phyloP scores from a whole-genome alignment of 306 rosid genomes.

The Potentilla sterilis region DNA sequence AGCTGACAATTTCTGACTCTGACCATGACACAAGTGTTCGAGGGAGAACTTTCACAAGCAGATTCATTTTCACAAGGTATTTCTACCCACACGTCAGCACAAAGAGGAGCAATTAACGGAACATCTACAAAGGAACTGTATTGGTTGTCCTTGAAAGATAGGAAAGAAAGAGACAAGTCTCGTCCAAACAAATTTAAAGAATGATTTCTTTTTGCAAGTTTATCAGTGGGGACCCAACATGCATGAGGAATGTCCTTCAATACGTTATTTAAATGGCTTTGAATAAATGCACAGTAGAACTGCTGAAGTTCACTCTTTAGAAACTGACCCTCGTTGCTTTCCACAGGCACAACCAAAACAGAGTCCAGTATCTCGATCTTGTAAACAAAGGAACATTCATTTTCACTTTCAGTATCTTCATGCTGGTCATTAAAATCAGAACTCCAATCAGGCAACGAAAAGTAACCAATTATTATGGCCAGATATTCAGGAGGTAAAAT shows the following conservation, averaged over 20 bases:
- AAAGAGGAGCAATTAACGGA: constrained; percentile 55
- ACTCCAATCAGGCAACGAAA: constrained; percentile 76
- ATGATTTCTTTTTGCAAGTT: constrained; percentile 54
- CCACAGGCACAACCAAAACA: constrained; percentile 63
- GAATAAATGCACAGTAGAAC: constrained; percentile 52
- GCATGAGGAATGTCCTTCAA: constrained; percentile 56
- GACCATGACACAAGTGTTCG: constrained; percentile 52
- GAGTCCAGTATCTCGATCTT: constrained; percentile 88
- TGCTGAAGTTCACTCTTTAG: constrained; percentile 63
- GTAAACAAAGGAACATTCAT: constrained; percentile 44
- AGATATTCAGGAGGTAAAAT: constrained; percentile 83
- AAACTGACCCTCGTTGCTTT: constrained; percentile 59
- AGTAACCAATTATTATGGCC: constrained; percentile 83
- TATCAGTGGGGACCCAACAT: constrained; percentile 48
- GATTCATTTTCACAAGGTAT: constrained; percentile 51
- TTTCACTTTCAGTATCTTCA: constrained; percentile 34
- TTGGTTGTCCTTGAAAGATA: constrained; percentile 46
- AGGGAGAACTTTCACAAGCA: constrained; percentile 31
- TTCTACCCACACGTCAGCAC: constrained; percentile 86
- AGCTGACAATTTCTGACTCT: constrained; percentile 60
- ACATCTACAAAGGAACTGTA: constrained; percentile 30
- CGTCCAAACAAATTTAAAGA: constrained; percentile 71
- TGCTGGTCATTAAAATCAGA: constrained; percentile 41
- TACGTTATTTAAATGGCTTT: constrained; percentile 40
- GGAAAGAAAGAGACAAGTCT: constrained; percentile 55